A percentile compares a stretch with the other conserved stretches of the same genome.
These are phyloP conservation scores for Coleophoma crateriformis DNA, from an alignment of 2,329 filamentous ascomycete species.

Conservation along the genomic window DNA sequence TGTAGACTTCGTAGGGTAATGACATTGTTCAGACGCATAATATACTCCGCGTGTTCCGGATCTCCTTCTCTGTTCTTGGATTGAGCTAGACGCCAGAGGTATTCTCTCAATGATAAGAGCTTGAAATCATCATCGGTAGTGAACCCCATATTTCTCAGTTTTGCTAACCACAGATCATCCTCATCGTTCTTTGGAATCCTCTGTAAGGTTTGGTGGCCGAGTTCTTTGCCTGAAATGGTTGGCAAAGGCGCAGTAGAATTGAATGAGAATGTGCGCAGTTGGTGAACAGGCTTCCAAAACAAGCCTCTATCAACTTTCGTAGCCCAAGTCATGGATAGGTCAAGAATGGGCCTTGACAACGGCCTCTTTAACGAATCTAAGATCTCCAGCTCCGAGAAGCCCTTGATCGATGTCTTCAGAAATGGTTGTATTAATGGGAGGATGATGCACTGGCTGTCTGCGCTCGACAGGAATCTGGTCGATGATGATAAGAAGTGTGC, in stretches of 20 bases:
- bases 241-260: slow-evolving; percentile 49
- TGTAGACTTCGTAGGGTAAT: slow-evolving; percentile 70
- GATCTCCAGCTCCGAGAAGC: slow-evolving; percentile 66
- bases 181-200: slow-evolving; percentile 76
- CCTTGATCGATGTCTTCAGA: slow-evolving; percentile 65
- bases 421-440: slow-evolving; percentile 77
- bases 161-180: slow-evolving; percentile 87
- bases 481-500: slow-evolving; percentile 76
- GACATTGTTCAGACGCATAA: slow-evolving; percentile 57
- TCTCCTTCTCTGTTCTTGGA: slow-evolving; percentile 53
- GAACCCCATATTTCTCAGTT: slow-evolving; percentile 80
- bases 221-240: slow-evolving; percentile 49
- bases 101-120: slow-evolving; percentile 78
- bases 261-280: slow-evolving; percentile 65
- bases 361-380: slow-evolving; percentile 82
- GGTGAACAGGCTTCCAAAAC: slow-evolving; percentile 79
- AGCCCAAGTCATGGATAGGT: slow-evolving; percentile 83
- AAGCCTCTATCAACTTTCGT: slow-evolving; percentile 71
- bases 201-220: slow-evolving; percentile 50
- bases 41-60: slow-evolving; percentile 15
- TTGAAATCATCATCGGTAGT: slow-evolving; percentile 82
- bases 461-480: slow-evolving; percentile 67
- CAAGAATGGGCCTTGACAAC: slow-evolving; percentile 72
- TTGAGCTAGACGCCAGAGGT: slow-evolving; percentile 80
- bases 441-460: slow-evolving; percentile 80